Percentiles rank a stretch among this genome's conserved stretches.
Evolutionary conservation across 257 asterid species (phyloP).

Genomic region (Salvia hispanica): DNA sequence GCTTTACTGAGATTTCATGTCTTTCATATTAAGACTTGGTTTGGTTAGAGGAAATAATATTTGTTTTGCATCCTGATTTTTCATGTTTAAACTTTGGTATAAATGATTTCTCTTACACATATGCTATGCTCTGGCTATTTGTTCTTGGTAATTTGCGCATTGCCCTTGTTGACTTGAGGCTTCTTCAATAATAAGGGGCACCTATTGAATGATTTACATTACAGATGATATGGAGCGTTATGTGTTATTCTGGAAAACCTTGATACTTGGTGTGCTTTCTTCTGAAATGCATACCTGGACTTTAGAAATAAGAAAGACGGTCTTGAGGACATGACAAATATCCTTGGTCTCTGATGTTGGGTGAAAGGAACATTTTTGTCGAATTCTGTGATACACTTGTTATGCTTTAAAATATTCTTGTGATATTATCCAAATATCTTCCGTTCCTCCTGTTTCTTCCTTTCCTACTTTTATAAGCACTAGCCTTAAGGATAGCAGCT

Average conservation of each 20-base stretch:
- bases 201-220: background rate
- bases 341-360: no score
- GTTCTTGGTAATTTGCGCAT: background rate
- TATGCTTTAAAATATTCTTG: background rate
- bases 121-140: background rate
- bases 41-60: background rate
- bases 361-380: background rate
- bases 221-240: slow-evolving; percentile 11
- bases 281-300: background rate
- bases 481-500: no score
- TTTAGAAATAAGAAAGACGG: no score
- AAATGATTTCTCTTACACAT: background rate
- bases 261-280: background rate
- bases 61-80: background rate
- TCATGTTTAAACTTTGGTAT: slow-evolving; percentile 1
- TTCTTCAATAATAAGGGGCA: background rate
- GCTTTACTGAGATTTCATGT: no score
- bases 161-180: background rate
- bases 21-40: background rate
- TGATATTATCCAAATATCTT: background rate
- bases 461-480: no score
- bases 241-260: background rate
- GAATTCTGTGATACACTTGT: background rate
- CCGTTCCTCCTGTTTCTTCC: background rate
- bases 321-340: background rate